Conservation (phyloP, 163 green algal species). For the Volvox carteri region DNA sequence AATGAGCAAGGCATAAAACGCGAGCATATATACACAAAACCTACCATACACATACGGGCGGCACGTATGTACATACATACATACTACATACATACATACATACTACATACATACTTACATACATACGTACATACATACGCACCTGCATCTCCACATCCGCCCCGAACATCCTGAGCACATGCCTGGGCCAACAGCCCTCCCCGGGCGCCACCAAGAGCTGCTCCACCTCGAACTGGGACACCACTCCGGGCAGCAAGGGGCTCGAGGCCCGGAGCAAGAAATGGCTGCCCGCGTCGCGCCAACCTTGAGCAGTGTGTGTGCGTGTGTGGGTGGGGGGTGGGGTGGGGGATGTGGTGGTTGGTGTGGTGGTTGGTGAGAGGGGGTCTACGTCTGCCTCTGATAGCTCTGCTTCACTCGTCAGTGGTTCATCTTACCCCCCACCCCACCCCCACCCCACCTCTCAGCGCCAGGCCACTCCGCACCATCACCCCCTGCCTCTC, state of each 20-base stretch:
- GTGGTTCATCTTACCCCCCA: no score
- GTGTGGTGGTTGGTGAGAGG: background rate
- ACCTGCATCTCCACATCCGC: slow-evolving; percentile 46
- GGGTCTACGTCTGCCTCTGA: no score
- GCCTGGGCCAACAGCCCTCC: background rate
- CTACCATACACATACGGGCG: no score
- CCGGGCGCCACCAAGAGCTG: slow-evolving; percentile 58
- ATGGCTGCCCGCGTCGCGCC: slow-evolving; percentile 50
- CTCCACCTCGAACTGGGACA: slow-evolving; percentile 56
- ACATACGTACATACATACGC: background rate
- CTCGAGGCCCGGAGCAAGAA: slow-evolving; percentile 45
- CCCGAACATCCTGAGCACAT: slow-evolving; percentile 40
- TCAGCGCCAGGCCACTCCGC: slow-evolving; percentile 41
- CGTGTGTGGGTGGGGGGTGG: background rate
- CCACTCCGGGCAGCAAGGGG: slow-evolving; percentile 4
- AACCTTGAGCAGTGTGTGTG: no score
- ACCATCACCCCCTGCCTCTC: slow-evolving; percentile 34
- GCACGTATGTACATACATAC: no score
- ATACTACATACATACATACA: no score
- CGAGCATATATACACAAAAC: no score
- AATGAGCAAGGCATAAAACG: no score
- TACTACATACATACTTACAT: no score
- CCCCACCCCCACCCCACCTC: slow-evolving; percentile 50
- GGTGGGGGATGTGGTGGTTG: no score
- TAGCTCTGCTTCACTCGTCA: no score